A percentile compares a stretch with the other conserved stretches of the same genome.
phyloP scores from a whole-genome alignment of 1,284 basidiomycete species.

The Waitea zeae region DNA sequence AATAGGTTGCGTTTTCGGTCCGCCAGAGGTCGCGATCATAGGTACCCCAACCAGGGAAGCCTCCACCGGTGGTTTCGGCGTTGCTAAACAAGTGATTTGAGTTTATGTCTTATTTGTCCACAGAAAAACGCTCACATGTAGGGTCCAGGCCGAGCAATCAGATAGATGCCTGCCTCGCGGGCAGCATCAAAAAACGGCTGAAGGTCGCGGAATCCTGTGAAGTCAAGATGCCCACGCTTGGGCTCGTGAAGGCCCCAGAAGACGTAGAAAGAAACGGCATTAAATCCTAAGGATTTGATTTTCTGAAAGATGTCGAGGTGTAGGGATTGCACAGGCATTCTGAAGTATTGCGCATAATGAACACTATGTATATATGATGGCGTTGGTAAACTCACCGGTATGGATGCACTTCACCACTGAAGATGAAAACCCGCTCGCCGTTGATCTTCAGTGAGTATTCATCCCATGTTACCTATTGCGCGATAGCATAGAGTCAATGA shows the following conservation, averaged over 20 bases:
- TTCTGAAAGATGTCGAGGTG: constrained; percentile 22
- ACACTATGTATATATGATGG: no score
- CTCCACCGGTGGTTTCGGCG: constrained; percentile 30
- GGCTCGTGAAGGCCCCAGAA: constrained; percentile 29
- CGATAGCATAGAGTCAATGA: no score
- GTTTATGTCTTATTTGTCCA: constrained; percentile 24
- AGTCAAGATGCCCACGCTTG: constrained; percentile 15
- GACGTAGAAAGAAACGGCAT: constrained; percentile 25
- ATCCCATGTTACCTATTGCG: constrained; percentile 13
- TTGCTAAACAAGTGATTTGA: no score
- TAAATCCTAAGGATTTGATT: constrained; percentile 24
- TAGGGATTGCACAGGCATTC: background rate
- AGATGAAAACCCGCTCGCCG: constrained; percentile 23
- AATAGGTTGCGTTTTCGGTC: constrained; percentile 23
- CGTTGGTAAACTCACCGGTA: constrained; percentile 21
- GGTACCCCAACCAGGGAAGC: constrained; percentile 31
- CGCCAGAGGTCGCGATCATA: constrained; percentile 22
- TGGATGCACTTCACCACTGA: constrained; percentile 23
- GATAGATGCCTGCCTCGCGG: constrained; percentile 41
- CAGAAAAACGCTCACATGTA: constrained; percentile 7
- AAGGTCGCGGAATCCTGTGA: constrained; percentile 9
- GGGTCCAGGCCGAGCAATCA: constrained; percentile 43
- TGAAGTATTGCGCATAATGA: no score
- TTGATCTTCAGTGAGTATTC: constrained; percentile 24
- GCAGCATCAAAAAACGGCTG: constrained; percentile 34